phyloP scores from a whole-genome alignment of 306 rosid genomes.

The Abrus pulchellus region DNA sequence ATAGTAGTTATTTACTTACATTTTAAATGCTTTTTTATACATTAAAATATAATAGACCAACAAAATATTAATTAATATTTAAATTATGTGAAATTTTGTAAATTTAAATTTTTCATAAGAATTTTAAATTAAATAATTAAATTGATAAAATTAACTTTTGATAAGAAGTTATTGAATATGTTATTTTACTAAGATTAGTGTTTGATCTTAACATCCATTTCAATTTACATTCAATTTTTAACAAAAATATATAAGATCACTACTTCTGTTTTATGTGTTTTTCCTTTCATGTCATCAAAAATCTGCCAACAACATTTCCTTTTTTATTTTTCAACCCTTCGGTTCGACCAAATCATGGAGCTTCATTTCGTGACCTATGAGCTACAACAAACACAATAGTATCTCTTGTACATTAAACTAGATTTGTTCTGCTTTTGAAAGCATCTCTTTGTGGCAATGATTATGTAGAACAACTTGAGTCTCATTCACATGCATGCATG shows the following conservation, averaged over 20 bases:
- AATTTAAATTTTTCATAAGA: too few species aligned
- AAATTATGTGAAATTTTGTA: too few species aligned
- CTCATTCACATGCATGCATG: constrained; percentile 22
- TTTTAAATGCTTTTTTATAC: too few species aligned
- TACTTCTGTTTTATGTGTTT: background rate
- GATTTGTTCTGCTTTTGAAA: background rate
- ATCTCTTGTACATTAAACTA: background rate
- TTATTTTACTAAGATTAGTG: too few species aligned
- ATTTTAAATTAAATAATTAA: too few species aligned
- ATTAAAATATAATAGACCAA: too few species aligned
- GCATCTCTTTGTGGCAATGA: constrained; percentile 4
- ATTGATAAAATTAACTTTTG: too few species aligned
- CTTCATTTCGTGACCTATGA: background rate
- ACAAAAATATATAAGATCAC: background rate
- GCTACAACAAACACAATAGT: background rate
- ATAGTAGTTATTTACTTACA: too few species aligned
- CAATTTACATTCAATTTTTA: background rate
- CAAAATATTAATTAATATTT: too few species aligned
- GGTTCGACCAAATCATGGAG: background rate
- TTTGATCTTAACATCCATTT: too few species aligned
- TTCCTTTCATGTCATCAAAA: background rate
- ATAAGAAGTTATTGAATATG: too few species aligned
- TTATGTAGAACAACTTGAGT: background rate
- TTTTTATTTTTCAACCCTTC: background rate
- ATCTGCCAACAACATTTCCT: background rate